Conservation (phyloP, 2,329 filamentous ascomycete genomes). For the Phoma sp. region DNA sequence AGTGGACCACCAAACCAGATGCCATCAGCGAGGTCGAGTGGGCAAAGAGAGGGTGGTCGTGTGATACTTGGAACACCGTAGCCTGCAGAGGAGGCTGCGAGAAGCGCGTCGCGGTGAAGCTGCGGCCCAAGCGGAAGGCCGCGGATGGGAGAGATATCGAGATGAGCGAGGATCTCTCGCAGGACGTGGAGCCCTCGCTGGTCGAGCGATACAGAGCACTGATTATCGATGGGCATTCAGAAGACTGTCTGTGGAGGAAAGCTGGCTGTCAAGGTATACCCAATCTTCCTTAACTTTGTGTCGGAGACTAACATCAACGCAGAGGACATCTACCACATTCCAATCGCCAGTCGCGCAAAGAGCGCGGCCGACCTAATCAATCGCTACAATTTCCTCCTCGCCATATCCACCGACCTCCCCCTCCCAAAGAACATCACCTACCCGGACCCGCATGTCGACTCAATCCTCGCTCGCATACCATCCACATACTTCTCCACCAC, state of each 20-base stretch:
- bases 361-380: slow-evolving; percentile 47
- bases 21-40: slow-evolving; percentile 88
- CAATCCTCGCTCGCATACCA: slow-evolving; percentile 35
- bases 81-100: slow-evolving; percentile 81
- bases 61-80: slow-evolving; percentile 75
- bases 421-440: slow-evolving; percentile 42
- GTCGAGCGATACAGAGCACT: slow-evolving; percentile 77
- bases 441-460: slow-evolving; percentile 34
- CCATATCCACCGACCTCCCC: slow-evolving; percentile 43
- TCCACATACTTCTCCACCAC: slow-evolving; percentile 29
- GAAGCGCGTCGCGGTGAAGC: slow-evolving; percentile 81
- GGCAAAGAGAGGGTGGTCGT: slow-evolving; percentile 93
- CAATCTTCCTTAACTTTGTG: neutral
- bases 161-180: slow-evolving; percentile 55
- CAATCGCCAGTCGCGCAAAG: slow-evolving; percentile 47
- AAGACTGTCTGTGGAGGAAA: slow-evolving; percentile 84
- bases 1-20: slow-evolving; percentile 93
- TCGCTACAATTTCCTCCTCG: slow-evolving; percentile 50
- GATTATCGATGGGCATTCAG: slow-evolving; percentile 76
- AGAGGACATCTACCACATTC: slow-evolving; percentile 70
- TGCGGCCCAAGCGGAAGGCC: slow-evolving; percentile 62
- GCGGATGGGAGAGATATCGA: slow-evolving; percentile 55
- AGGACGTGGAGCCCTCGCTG: slow-evolving; percentile 65
- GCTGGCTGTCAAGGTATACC: slow-evolving; percentile 81
- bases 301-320: slow-evolving; percentile 24